These are phyloP conservation scores for Pyrus bretschneideri DNA, from an alignment of 306 rosid species.

Conservation along the genomic window DNA sequence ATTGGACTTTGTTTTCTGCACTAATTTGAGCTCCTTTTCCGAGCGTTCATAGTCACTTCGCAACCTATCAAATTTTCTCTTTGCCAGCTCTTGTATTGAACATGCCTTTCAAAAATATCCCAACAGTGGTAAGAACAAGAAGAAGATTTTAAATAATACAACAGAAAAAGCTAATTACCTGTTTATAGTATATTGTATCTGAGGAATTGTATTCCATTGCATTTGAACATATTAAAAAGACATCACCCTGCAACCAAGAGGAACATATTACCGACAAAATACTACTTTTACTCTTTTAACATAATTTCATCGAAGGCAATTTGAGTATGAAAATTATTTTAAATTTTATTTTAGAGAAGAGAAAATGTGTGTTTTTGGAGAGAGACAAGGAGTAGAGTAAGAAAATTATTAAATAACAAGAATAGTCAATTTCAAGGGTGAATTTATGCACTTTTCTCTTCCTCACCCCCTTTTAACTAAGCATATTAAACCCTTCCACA, in stretches of 20 bases:
- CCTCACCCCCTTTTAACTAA: background rate
- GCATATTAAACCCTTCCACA: background rate
- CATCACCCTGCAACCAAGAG: slow-evolving; percentile 70
- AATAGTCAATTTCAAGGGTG: background rate
- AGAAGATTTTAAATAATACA: background rate
- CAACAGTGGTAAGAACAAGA: slow-evolving; percentile 6
- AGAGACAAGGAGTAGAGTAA: background rate
- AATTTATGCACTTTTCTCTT: background rate
- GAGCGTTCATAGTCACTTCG: slow-evolving; percentile 47
- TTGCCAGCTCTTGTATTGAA: slow-evolving; percentile 84
- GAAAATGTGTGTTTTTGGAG: background rate
- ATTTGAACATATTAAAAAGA: slow-evolving; percentile 81
- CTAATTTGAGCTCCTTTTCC: slow-evolving; percentile 65
- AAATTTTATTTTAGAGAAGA: too few species aligned
- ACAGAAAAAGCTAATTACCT: slow-evolving; percentile 42
- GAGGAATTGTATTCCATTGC: slow-evolving; percentile 94
- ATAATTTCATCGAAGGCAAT: background rate
- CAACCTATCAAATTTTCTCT: slow-evolving; percentile 78
- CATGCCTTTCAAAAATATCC: slow-evolving; percentile 57
- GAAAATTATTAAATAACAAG: background rate
- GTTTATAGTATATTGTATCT: slow-evolving; percentile 88
- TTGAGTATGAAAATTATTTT: background rate
- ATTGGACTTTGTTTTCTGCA: slow-evolving; percentile 58
- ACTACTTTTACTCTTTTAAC: background rate
- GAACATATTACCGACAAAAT: slow-evolving; percentile 5